Evolutionary conservation across 345 rosid species (phyloP), one percentile per base, ranked within the genome.

Genomic region (Corchorus capsularis): DNA sequence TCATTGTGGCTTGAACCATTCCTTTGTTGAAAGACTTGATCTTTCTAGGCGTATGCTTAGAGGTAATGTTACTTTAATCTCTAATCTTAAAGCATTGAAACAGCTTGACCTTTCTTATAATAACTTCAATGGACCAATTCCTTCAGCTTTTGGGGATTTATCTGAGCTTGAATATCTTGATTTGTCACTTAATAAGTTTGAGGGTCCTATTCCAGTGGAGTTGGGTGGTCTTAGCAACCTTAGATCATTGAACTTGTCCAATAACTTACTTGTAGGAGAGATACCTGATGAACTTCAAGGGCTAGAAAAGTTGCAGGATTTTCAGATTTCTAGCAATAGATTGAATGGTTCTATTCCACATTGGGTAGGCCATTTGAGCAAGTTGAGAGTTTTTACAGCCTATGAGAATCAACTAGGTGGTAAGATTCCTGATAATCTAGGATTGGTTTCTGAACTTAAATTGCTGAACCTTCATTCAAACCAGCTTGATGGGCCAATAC

Each of bases 401-500:
- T 92, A 86, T 85, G 84, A 76, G 80, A 96, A 96, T 74, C 78
- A 79, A 13, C 78, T 96, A 45, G 84, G 71, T 2, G 98, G 97
- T 59, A 89, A 85, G 72, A 83, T 96, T 45, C 97, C 96, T 0
- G 84, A 81, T 61, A 87, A 82, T 79, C 83, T 95, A 54, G 99
- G 99, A 37, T 81, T 66, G 3, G 83, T 79, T 81, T 92, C 97
- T 54, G 92, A 89, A 56, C 74, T 95, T 73, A 81, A 82, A 62
- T 81, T 86, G 85, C 82, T 95, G 85, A 95, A 95, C 85, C 96
- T 95, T 81, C 99, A 95, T 73, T 93, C 99, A 0, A 95, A 95
- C 80, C 82, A 81, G 80, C 92, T 95, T 9, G 85, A 81, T n/a
- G 98, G 98, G 86, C 53, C 85, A 68, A 89, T 95, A 52, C 99